Evolutionary conservation across 345 rosid species (phyloP), one percentile per base, ranked within the genome.

Genomic region (Triadica sebifera): DNA sequence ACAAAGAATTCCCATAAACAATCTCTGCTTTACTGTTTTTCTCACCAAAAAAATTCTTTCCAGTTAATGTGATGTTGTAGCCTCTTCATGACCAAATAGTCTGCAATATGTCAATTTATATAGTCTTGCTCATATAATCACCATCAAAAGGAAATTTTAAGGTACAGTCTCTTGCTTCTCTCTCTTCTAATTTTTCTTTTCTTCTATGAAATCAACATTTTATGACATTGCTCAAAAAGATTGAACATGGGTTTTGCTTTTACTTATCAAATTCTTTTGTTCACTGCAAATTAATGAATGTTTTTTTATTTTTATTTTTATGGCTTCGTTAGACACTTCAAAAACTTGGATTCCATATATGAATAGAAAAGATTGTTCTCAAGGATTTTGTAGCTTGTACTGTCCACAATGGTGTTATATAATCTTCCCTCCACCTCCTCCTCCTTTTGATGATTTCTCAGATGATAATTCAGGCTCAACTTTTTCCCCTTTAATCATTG

Each of bases 361-460:
- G 78, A 88, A 86, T 70, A 81, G 66, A 72, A 87, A 83, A 77
- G 97, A 95, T 77, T 95, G 98, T 80, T 83, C 97, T 38, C 85
- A 84, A 81, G 94, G 92, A 38, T 70, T 86, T 38, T 95, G 99
- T 73, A 88, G 91, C 74, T 72, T 87, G 20, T 79, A 85, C 71
- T 95, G 97, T 50, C 98, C 96, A 25, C 98, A 89, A 75, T 90
- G 97, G 93, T 91, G 99, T 84, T 88, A 85, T 86, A 75, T 81
- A 55, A 79, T 85, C 57, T 85, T 76, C 74, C 91, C 99, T 60
- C 94, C 99, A 56, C 94, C 98, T n/a, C 85, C 85, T 55, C 85
- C 85, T 43, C 73, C 85, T 25, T 16, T 68, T 39, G 47, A 71
- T 39, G 60, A 73, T 0, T 75, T 82, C 71, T 74, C 85, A 20